Percentiles rank a stretch among this genome's conserved stretches.
Evolutionary conservation across 495 filamentous ascomycete genomes (phyloP).

Genomic region (Aspergillus saccharolyticus): DNA sequence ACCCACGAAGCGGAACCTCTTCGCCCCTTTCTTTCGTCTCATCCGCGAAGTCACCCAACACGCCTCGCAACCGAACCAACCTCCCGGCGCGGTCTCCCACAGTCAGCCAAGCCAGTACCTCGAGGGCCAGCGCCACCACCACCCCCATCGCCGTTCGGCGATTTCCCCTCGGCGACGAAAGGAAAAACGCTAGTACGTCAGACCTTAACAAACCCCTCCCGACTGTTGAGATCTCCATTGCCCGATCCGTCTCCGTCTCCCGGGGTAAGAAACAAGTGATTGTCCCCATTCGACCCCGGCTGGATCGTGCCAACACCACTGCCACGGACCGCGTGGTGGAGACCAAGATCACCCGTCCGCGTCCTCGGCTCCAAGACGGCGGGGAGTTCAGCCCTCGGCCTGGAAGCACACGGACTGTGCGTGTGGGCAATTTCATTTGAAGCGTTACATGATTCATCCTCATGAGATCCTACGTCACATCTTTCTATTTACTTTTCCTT

Average conservation of each 20-base stretch:
- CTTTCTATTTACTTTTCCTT: too few species aligned
- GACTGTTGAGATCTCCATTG: constrained; percentile 36
- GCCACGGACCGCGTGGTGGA: constrained; percentile 22
- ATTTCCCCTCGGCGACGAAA: constrained; percentile 15
- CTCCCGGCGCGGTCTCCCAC: constrained; percentile 11
- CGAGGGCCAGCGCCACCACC: background rate
- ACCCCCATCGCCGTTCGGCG: constrained; percentile 4
- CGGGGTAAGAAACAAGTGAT: constrained; percentile 33
- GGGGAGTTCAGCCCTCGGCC: constrained; percentile 28
- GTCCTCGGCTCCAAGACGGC: constrained; percentile 7
- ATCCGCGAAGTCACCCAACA: constrained; percentile 12
- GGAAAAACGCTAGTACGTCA: constrained; percentile 8
- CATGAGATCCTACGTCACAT: constrained; percentile 3
- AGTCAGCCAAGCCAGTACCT: background rate
- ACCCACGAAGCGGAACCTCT: constrained; percentile 1
- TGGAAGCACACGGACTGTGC: constrained; percentile 33
- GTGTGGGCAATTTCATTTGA: constrained; percentile 26
- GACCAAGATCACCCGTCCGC: constrained; percentile 20
- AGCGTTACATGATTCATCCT: background rate
- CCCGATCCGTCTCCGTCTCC: constrained; percentile 39
- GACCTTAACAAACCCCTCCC: constrained; percentile 15
- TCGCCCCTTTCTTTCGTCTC: constrained; percentile 10
- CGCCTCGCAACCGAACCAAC: constrained; percentile 7
- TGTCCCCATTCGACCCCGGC: constrained; percentile 30
- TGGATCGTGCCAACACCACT: constrained; percentile 19